Percentiles rank a stretch among this genome's conserved stretches.
phyloP scores from a whole-genome alignment of 129 eudicot species.

The Deinandra increscens region DNA sequence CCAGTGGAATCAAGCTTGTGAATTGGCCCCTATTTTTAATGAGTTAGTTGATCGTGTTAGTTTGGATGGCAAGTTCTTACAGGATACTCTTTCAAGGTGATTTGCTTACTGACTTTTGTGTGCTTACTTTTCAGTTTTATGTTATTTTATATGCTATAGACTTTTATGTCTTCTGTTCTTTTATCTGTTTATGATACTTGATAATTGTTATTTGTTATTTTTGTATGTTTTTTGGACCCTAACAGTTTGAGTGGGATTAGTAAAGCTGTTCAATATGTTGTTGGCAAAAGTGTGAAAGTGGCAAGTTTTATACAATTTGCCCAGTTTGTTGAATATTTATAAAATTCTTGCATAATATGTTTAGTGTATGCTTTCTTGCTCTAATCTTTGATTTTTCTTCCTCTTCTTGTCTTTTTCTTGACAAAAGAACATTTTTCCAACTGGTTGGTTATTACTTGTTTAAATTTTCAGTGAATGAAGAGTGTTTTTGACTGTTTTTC shows the following conservation, averaged over 20 bases:
- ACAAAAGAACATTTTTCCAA: neutral
- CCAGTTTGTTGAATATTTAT: neutral
- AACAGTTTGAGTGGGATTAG: no score
- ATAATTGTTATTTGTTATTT: no score
- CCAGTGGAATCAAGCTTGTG: constrained; percentile 84
- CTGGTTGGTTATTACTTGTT: neutral
- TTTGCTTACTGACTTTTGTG: neutral
- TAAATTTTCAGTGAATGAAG: neutral
- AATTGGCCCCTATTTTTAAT: constrained; percentile 85
- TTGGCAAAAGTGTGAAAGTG: neutral
- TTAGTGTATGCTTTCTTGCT: neutral
- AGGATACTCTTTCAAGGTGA: constrained; percentile 84
- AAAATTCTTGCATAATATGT: neutral
- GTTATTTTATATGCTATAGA: no score
- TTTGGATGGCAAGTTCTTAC: constrained; percentile 81
- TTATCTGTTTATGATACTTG: no score
- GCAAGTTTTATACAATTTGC: neutral
- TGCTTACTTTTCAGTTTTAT: no score
- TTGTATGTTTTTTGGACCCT: no score
- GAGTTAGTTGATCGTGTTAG: constrained; percentile 91
- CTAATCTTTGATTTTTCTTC: neutral
- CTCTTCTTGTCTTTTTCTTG: neutral
- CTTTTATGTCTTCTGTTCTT: no score
- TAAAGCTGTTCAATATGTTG: neutral
- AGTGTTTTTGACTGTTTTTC: neutral